Evolutionary conservation across 345 rosid genomes (phyloP).

Genomic region (Geranium brycei): DNA sequence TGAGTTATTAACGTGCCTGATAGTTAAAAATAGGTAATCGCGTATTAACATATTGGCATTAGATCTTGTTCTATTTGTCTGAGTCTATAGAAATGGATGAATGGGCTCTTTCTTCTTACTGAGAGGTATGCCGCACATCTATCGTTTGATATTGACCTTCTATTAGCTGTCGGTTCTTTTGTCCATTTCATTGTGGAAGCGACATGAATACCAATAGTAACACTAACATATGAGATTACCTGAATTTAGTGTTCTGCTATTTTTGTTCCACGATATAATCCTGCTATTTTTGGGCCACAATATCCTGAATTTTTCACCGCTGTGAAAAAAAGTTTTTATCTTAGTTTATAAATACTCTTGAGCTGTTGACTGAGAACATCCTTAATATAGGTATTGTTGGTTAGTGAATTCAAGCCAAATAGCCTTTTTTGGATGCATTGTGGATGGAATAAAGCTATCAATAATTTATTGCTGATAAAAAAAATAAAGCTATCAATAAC

Average conservation of each 20-base stretch:
- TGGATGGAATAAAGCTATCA: background rate
- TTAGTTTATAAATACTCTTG: background rate
- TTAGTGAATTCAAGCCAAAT: background rate
- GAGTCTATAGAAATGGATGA: background rate
- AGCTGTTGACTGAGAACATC: background rate
- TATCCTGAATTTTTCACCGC: background rate
- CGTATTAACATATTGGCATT: background rate
- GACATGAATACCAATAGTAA: no score
- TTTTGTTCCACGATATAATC: background rate
- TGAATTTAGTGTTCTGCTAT: background rate
- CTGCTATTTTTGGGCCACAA: background rate
- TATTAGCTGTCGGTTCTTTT: background rate
- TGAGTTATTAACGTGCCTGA: background rate
- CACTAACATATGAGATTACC: background rate
- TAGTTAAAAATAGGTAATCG: background rate
- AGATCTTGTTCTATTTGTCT: background rate
- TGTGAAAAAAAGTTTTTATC: background rate
- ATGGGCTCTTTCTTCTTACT: background rate
- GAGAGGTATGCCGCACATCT: background rate
- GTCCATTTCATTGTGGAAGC: no score
- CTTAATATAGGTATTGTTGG: no score
- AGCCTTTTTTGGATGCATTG: background rate
- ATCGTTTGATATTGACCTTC: background rate
- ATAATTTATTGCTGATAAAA: no score
- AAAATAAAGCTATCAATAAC: background rate